Evolutionary conservation across 768 basidiomycete genomes (phyloP).

Genomic region (Lentinula lateritia): DNA sequence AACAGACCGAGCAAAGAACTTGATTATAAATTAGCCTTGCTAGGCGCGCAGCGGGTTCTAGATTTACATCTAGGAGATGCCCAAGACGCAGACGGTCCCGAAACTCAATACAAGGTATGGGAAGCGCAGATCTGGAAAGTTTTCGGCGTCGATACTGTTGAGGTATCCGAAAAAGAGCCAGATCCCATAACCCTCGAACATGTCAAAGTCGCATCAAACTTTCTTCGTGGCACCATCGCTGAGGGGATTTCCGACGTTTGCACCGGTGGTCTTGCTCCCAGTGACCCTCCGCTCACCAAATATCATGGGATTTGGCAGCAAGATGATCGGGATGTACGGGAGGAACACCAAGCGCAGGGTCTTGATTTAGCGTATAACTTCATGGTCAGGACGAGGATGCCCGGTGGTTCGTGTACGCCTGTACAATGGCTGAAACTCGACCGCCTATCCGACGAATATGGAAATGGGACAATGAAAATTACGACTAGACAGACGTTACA

Average conservation of each 20-base stretch:
- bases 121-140: constrained; percentile 92
- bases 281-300: constrained; percentile 94
- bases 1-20: constrained; percentile 97
- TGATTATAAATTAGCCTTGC: constrained; percentile 67
- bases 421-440: constrained; percentile 95
- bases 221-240: constrained; percentile 89
- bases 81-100: constrained; percentile 92
- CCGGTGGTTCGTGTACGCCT: constrained; percentile 90
- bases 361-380: constrained; percentile 94
- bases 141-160: constrained; percentile 83
- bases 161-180: constrained; percentile 90
- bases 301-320: constrained; percentile 97
- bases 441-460: constrained; percentile 93
- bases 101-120: constrained; percentile 95
- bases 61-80: constrained; percentile 88
- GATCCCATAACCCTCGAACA: constrained; percentile 99
- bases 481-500: constrained; percentile 99
- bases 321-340: constrained; percentile 97
- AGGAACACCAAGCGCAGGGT: constrained; percentile 88
- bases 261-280: constrained; percentile 87
- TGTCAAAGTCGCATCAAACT: constrained; percentile 94
- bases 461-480: constrained; percentile 90
- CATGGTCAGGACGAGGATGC: constrained; percentile 98
- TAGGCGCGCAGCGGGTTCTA: constrained; percentile 74
- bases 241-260: constrained; percentile 83